Base-by-base conservation (phyloP, 768 basidiomycete genomes). In the Amanita inopinata region DNA sequence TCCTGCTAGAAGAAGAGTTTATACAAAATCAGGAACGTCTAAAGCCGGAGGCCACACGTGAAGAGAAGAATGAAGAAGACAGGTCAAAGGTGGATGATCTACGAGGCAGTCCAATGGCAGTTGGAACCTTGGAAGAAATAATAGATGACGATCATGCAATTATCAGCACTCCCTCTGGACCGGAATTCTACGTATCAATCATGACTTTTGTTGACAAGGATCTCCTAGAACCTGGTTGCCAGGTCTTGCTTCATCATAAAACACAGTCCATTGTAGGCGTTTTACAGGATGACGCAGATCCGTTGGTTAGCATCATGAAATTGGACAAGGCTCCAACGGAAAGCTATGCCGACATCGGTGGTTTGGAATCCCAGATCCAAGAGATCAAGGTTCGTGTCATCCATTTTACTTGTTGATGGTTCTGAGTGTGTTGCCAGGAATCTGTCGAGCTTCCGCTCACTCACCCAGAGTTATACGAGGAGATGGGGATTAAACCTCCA, bases 401-500 rank as follows among this genome's bases (percentile, higher is more conserved):
- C 23, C 3, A 8, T 12, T n/a, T 33, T 15, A 1, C 19, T 33
- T 40, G 24, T 33, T 12, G 25, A 47, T 30, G 18, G 33, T 23
- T 49, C 3, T 47, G 12, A 42, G 28, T 32, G 33, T 31, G n/a
- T 6, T 31, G 2, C 22, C 32, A 92, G 87, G 96, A 99, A 83
- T 89, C 96, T 10, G 94, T 98, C 34, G 96, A 98, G 63, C 74
- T 98, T 23, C 96, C 96, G 0, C 69, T 99, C 17, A 98, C 94
- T 6, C 96, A 98, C 58, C 96, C 96, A 2, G 96, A 99, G 58
- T 66, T 98, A 28, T 99, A 98, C 64, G 94, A 98, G 63, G 94
- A 98, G 69, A 98, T 99, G 96, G 96, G 96, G 43, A 98, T 99
- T 63, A 86, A 86, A 54, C 96, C 94, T n/a, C 96, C 96, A 15